Evolutionary conservation across 371 early-diverging fungal species (phyloP).

Genomic region (Mortierella sp.): DNA sequence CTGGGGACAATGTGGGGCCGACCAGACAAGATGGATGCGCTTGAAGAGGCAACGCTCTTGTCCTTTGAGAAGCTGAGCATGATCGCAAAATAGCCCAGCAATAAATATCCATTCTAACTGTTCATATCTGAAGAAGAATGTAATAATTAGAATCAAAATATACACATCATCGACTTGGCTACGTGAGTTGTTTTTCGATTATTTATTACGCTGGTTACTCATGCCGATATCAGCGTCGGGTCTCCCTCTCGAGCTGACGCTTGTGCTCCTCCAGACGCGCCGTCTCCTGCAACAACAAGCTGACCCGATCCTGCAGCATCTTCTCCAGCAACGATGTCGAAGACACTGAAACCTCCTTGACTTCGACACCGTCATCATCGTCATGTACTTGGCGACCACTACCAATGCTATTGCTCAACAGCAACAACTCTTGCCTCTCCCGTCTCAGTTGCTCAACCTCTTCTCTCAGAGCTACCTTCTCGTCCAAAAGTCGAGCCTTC

Average conservation of each 20-base stretch:
- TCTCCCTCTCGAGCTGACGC: constrained; percentile 21
- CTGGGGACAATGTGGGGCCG: neutral
- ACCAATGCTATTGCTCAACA: neutral
- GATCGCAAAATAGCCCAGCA: no score
- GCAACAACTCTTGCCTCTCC: constrained; percentile 21
- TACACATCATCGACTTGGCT: no score
- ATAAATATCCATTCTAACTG: no score
- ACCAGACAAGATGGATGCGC: neutral
- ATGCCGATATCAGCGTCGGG: neutral
- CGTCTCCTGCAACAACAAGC: constrained; percentile 39
- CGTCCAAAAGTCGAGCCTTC: constrained; percentile 17
- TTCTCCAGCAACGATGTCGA: constrained; percentile 18
- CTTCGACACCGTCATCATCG: neutral
- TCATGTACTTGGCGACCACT: neutral
- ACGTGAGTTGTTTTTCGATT: no score
- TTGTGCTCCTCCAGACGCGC: constrained; percentile 27
- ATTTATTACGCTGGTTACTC: neutral
- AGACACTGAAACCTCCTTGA: neutral
- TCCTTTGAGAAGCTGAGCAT: neutral
- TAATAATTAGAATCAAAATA: no score
- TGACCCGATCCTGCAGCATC: constrained; percentile 31
- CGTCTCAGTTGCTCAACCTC: constrained; percentile 29
- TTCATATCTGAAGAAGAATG: no score
- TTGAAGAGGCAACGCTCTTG: neutral
- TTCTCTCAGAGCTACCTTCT: constrained; percentile 20